Conservation (phyloP, 129 eudicot genomes). For the Kitagawia praeruptora region DNA sequence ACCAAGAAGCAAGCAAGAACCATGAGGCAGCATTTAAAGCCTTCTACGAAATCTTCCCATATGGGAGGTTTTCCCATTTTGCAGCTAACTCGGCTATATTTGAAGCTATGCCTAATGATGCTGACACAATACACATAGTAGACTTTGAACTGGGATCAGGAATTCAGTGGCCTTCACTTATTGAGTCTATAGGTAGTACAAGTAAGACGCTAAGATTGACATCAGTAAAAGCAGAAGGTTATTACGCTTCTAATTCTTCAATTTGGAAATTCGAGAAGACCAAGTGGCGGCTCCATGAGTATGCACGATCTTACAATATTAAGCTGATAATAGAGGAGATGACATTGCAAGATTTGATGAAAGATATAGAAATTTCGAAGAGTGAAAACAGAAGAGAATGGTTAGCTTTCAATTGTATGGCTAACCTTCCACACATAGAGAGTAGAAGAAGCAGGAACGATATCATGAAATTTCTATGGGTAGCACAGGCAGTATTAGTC, state of each 20-base stretch:
- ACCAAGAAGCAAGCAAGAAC: slow-evolving; percentile 41
- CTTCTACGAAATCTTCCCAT: slow-evolving; percentile 37
- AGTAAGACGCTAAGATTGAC: slow-evolving; percentile 32
- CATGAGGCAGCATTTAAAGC: slow-evolving; percentile 33
- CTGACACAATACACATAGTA: slow-evolving; percentile 26
- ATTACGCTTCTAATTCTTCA: neutral
- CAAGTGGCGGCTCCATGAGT: slow-evolving; percentile 25
- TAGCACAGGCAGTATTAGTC: slow-evolving; percentile 26
- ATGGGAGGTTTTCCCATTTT: slow-evolving; percentile 53
- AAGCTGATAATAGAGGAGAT: slow-evolving; percentile 32
- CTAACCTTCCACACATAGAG: slow-evolving; percentile 59
- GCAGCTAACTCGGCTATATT: slow-evolving; percentile 50
- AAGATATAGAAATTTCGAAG: slow-evolving; percentile 11
- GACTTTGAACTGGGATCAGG: slow-evolving; percentile 62
- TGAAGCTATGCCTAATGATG: slow-evolving; percentile 37
- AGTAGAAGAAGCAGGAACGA: slow-evolving; percentile 21
- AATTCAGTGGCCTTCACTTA: slow-evolving; percentile 51
- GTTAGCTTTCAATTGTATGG: slow-evolving; percentile 57
- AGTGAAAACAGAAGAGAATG: slow-evolving; percentile 23
- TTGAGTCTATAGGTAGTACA: slow-evolving; percentile 33
- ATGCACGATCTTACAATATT: slow-evolving; percentile 29
- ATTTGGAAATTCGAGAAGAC: slow-evolving; percentile 36
- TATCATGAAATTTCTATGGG: slow-evolving; percentile 28
- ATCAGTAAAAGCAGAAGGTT: slow-evolving; percentile 30
- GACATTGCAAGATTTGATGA: slow-evolving; percentile 18